Conservation (phyloP, 2,329 filamentous ascomycete species). For the Penicillium occitanis region DNA sequence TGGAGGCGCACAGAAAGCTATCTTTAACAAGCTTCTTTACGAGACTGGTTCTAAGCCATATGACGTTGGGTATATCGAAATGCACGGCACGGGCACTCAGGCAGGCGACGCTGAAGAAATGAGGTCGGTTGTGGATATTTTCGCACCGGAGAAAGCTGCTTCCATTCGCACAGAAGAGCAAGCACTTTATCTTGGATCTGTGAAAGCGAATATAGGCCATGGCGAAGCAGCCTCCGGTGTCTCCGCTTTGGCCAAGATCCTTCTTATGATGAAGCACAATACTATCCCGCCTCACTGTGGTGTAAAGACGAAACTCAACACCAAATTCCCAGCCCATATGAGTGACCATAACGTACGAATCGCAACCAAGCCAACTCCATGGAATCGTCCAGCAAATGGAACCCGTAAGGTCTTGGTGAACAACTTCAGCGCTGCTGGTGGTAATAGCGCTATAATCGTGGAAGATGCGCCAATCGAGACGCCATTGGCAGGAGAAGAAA, state of each 20-base stretch:
- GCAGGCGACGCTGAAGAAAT: constrained; percentile 82
- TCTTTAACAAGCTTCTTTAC: constrained; percentile 45
- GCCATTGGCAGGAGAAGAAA: too few relatives aligned
- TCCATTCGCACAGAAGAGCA: constrained; percentile 50
- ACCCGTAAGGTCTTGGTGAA: constrained; percentile 46
- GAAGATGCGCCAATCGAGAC: too few relatives aligned
- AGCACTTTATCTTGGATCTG: constrained; percentile 59
- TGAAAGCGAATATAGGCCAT: constrained; percentile 66
- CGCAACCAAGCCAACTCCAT: constrained; percentile 47
- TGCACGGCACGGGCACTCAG: constrained; percentile 73
- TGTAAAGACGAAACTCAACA: constrained; percentile 47
- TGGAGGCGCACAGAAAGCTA: constrained; percentile 68
- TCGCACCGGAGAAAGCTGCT: constrained; percentile 50
- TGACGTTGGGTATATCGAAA: too few relatives aligned
- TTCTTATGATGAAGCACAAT: constrained; percentile 40
- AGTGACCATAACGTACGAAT: constrained; percentile 45
- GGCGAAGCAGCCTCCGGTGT: constrained; percentile 61
- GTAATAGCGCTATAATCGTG: too few relatives aligned
- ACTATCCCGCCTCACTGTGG: constrained; percentile 34
- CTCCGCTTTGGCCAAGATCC: constrained; percentile 32
- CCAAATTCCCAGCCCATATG: constrained; percentile 46
- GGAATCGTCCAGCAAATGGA: constrained; percentile 29
- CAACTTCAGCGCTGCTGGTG: too few relatives aligned
- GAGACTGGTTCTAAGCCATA: too few relatives aligned
- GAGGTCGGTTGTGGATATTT: constrained; percentile 68